Percentiles rank a stretch among this genome's conserved stretches.
Conservation (phyloP, 2,329 filamentous ascomycete species). For the Biscogniauxia marginata region DNA sequence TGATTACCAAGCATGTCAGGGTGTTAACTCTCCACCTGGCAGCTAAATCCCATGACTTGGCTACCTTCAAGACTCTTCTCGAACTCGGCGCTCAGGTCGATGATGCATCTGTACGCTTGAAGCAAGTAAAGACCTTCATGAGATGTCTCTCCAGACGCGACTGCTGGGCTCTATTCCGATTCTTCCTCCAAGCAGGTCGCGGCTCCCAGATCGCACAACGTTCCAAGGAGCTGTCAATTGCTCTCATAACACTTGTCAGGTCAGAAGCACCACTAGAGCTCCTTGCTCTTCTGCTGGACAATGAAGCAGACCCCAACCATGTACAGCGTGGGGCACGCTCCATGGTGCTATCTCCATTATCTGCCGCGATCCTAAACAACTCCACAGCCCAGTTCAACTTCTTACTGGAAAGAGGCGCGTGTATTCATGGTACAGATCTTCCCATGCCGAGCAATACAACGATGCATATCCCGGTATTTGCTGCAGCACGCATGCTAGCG, state of each 20-base stretch:
- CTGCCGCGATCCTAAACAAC: background rate
- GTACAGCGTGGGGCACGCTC: background rate
- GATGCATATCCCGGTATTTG: background rate
- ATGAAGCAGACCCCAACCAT: background rate
- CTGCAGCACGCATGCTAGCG: background rate
- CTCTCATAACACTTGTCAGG: background rate
- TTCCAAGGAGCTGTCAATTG: background rate
- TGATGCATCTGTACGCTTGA: background rate
- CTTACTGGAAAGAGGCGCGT: background rate
- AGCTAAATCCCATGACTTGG: background rate
- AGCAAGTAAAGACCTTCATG: background rate
- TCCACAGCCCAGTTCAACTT: background rate
- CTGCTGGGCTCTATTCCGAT: background rate
- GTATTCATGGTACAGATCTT: background rate
- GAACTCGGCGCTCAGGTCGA: background rate
- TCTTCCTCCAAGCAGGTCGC: background rate
- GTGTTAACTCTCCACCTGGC: background rate
- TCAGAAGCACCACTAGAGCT: background rate
- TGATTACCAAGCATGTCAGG: no score
- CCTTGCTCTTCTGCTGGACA: background rate
- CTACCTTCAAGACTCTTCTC: background rate
- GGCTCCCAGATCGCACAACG: background rate
- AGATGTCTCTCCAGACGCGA: background rate
- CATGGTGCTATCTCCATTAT: background rate
- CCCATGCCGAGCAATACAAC: background rate